phyloP scores from a whole-genome alignment of 2,329 filamentous ascomycete genomes.

The Alternaria alternata region DNA sequence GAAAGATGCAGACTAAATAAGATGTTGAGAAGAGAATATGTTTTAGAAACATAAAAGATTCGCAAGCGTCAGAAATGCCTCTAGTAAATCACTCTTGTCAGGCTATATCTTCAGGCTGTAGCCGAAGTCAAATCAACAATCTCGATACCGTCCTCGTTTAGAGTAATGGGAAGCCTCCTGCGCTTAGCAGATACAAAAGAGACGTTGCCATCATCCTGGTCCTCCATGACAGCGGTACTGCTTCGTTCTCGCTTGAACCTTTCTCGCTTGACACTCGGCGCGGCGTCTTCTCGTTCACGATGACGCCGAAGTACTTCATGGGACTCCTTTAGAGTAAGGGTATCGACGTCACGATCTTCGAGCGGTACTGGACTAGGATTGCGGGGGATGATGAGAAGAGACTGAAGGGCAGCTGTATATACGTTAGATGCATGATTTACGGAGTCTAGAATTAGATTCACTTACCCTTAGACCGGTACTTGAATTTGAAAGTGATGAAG shows the following conservation, averaged over 20 bases:
- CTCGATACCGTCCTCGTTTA: conserved; percentile 26
- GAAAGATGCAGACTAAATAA: not conserved
- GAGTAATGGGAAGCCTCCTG: not conserved
- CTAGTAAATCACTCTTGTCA: not conserved
- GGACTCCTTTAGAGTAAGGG: conserved; percentile 23
- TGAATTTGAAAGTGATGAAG: conserved; percentile 19
- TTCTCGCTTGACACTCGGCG: conserved; percentile 15
- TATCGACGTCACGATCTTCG: conserved; percentile 23
- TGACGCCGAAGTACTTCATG: conserved; percentile 27
- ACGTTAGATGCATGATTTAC: too few species aligned
- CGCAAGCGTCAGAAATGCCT: not conserved
- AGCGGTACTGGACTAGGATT: conserved; percentile 34
- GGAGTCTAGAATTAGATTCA: not conserved
- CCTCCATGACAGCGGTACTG: not conserved
- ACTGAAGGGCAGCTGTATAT: conserved; percentile 36
- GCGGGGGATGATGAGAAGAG: conserved; percentile 43
- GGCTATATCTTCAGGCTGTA: not conserved
- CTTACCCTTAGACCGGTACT: conserved; percentile 30
- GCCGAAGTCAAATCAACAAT: conserved; percentile 30
- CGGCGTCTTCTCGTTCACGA: conserved; percentile 10
- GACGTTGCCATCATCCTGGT: conserved; percentile 14
- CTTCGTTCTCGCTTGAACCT: conserved; percentile 21
- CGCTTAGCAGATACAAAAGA: conserved; percentile 23
- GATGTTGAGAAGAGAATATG: not conserved
- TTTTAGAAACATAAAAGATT: not conserved